phyloP scores from a whole-genome alignment of 2,329 filamentous ascomycete species.

The Hypomyces rosellus region DNA sequence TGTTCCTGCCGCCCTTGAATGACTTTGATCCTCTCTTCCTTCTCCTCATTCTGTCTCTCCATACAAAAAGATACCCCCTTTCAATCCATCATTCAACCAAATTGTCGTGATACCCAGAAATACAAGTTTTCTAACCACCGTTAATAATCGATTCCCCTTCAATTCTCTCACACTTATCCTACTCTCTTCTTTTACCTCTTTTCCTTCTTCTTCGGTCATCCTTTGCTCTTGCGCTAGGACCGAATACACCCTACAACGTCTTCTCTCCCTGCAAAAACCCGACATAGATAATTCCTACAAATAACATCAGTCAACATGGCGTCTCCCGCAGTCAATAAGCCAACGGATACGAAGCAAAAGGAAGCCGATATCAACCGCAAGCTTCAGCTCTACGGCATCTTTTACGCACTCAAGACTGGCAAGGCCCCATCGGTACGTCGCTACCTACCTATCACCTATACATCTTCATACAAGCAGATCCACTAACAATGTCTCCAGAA shows the following conservation, averaged over 20 bases:
- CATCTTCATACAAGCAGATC: neutral
- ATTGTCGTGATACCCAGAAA: conserved; percentile 12
- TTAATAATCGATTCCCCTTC: neutral
- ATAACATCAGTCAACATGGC: conserved; percentile 25
- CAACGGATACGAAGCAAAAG: conserved; percentile 67
- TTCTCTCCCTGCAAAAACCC: neutral
- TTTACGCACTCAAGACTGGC: conserved; percentile 75
- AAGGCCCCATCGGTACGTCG: conserved; percentile 78
- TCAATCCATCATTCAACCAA: neutral
- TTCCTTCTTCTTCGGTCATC: no score
- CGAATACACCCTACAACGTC: neutral
- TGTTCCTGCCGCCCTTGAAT: neutral
- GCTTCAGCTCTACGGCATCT: conserved; percentile 90
- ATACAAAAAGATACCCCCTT: conserved; percentile 3
- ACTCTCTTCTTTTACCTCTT: neutral
- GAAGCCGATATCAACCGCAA: conserved; percentile 88
- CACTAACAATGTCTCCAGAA: conserved; percentile 48
- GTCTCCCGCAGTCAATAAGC: conserved; percentile 56
- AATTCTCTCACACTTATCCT: neutral
- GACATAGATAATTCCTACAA: neutral
- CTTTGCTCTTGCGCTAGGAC: neutral
- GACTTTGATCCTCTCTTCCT: conserved; percentile 3
- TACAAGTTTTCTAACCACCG: neutral
- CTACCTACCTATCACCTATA: no score
- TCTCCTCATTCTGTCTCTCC: conserved; percentile 12